Evolutionary conservation across 23 red algal species (phyloP).

Genomic region (Gracilaria domingensis): DNA sequence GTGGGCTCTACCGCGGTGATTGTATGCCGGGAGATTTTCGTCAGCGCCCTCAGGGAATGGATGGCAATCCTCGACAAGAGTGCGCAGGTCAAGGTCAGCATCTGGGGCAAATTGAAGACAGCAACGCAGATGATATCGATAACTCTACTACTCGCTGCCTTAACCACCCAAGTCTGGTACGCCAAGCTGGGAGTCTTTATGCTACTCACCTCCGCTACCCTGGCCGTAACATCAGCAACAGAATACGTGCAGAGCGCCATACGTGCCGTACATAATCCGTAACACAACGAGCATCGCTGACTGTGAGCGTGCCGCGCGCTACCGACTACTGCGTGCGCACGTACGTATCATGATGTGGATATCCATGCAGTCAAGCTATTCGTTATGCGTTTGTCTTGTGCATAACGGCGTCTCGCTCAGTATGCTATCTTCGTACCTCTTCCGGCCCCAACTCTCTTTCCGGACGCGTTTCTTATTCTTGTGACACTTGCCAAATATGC

Average conservation of each 20-base stretch:
- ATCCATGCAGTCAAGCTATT: no score
- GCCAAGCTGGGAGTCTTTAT: neutral
- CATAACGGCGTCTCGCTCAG: no score
- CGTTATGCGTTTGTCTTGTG: no score
- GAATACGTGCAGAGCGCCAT: conserved; percentile 11
- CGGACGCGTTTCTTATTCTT: neutral
- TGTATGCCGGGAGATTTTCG: conserved; percentile 82
- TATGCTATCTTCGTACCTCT: no score
- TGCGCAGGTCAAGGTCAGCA: conserved; percentile 79
- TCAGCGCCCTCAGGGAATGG: conserved; percentile 94
- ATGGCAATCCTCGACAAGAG: conserved; percentile 72
- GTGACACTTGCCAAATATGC: neutral
- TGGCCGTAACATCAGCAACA: conserved; percentile 29
- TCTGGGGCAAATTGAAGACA: conserved; percentile 93
- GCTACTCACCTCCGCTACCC: neutral
- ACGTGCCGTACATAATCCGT: neutral
- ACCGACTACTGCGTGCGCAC: no score
- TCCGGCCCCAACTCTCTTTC: no score
- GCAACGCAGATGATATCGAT: conserved; percentile 88
- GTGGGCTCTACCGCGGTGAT: conserved; percentile 46
- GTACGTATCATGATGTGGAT: no score
- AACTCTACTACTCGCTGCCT: conserved; percentile 49
- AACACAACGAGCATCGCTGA: no score
- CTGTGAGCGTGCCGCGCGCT: no score
- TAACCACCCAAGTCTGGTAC: conserved; percentile 19